Evolutionary conservation across 2,329 filamentous ascomycete genomes (phyloP).

Genomic region (Penicillium griseofulvum): DNA sequence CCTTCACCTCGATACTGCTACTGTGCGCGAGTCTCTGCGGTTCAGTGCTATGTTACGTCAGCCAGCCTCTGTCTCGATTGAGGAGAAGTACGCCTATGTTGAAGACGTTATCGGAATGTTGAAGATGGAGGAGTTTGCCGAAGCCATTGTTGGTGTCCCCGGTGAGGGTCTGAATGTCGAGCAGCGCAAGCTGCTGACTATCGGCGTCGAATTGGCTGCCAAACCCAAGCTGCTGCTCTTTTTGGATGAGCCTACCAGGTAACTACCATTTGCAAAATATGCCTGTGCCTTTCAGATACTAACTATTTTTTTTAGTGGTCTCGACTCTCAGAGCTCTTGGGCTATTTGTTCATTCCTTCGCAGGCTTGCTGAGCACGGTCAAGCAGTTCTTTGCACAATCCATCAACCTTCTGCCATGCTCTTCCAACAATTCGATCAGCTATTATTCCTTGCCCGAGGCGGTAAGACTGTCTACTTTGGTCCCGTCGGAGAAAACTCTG

Average conservation of each 20-base stretch:
- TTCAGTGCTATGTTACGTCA: conserved; percentile 85
- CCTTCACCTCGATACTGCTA: conserved; percentile 77
- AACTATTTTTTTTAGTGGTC: conserved; percentile 54
- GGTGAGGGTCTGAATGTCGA: conserved; percentile 69
- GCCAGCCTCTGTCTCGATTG: conserved; percentile 64
- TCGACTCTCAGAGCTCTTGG: conserved; percentile 89
- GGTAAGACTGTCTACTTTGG: conserved; percentile 68
- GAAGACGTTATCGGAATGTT: conserved; percentile 83
- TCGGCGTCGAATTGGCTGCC: conserved; percentile 88
- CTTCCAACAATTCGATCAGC: conserved; percentile 73
- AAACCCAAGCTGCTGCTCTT: conserved; percentile 85
- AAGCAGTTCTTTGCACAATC: conserved; percentile 88
- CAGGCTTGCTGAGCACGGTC: conserved; percentile 80
- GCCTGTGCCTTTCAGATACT: not conserved
- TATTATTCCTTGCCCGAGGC: conserved; percentile 62
- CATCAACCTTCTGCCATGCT: conserved; percentile 90
- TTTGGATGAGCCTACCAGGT: conserved; percentile 81
- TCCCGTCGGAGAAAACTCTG: conserved; percentile 59
- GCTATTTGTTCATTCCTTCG: conserved; percentile 79
- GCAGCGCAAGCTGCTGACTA: conserved; percentile 72
- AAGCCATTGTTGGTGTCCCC: conserved; percentile 81
- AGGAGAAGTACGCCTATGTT: conserved; percentile 80
- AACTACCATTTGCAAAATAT: not conserved
- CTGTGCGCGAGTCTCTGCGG: conserved; percentile 79
- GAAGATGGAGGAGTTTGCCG: conserved; percentile 84